phyloP scores from a whole-genome alignment of 306 rosid genomes.

The Vigna hirtella region DNA sequence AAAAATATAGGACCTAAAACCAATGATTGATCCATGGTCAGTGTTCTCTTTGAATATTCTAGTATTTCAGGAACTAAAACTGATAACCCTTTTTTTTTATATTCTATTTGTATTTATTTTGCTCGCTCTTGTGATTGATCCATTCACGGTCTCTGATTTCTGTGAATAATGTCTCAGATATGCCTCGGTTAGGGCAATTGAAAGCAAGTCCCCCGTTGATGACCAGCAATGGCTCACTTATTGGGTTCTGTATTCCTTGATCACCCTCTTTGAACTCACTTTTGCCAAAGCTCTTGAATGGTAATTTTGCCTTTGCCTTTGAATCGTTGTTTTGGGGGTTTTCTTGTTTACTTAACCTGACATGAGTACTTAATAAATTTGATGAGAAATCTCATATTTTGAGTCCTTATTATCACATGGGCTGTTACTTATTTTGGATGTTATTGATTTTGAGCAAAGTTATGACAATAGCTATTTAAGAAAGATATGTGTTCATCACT shows the following conservation, averaged over 20 bases:
- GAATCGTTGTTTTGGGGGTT: neutral
- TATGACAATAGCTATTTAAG: neutral
- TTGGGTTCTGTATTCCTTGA: constrained; percentile 95
- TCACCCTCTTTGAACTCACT: constrained; percentile 93
- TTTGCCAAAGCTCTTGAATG: constrained; percentile 85
- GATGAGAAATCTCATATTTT: constrained; percentile 11
- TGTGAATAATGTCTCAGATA: constrained; percentile 57
- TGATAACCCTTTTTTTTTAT: neutral
- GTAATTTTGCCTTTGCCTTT: constrained; percentile 48
- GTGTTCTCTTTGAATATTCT: too few species aligned
- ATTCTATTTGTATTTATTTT: constrained; percentile 13
- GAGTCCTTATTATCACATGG: neutral
- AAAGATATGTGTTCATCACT: constrained; percentile 3
- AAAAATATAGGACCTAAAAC: neutral
- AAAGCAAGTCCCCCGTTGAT: constrained; percentile 79
- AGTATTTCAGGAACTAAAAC: neutral
- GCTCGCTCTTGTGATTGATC: constrained; percentile 1
- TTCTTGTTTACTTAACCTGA: neutral
- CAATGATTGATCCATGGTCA: neutral
- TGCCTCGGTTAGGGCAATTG: constrained; percentile 93
- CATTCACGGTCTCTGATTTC: constrained; percentile 24
- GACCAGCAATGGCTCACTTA: constrained; percentile 99
- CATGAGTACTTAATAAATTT: constrained; percentile 11
- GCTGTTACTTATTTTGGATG: neutral
- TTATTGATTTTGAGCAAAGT: constrained; percentile 8